Conservation (phyloP, 75 land plant species). For the Cunninghamia lanceolata region DNA sequence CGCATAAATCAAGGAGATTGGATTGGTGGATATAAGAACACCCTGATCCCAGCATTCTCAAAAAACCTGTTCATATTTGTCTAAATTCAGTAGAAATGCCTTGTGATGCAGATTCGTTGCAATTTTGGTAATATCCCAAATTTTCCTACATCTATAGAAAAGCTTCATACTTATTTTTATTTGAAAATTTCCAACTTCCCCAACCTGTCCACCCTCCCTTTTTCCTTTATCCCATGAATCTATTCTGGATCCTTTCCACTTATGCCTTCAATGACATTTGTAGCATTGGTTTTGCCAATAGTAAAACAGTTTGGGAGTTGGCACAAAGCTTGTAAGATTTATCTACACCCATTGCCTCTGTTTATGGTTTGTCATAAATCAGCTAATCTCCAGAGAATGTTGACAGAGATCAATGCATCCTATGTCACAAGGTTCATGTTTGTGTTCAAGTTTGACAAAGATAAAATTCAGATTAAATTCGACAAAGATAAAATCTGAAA, state of each 20-base stretch:
- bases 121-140: background rate
- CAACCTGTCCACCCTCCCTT: too few relatives aligned
- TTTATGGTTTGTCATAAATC: background rate
- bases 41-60: background rate
- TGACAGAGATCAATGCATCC: background rate
- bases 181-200: too few relatives aligned
- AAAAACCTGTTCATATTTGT: background rate
- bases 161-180: background rate
- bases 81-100: background rate
- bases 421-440: too few relatives aligned
- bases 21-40: background rate
- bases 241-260: background rate
- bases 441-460: too few relatives aligned
- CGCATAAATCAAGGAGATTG: background rate
- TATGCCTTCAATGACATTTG: background rate
- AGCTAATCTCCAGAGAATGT: background rate
- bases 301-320: background rate
- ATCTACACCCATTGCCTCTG: background rate
- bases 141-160: too few relatives aligned
- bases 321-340: background rate
- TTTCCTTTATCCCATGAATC: background rate
- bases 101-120: background rate
- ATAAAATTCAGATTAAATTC: too few relatives aligned
- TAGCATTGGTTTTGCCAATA: background rate
- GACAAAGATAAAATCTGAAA: too few relatives aligned